phyloP scores from a whole-genome alignment of 176 grass and related monocot genomes.

The Olyra latifolia region DNA sequence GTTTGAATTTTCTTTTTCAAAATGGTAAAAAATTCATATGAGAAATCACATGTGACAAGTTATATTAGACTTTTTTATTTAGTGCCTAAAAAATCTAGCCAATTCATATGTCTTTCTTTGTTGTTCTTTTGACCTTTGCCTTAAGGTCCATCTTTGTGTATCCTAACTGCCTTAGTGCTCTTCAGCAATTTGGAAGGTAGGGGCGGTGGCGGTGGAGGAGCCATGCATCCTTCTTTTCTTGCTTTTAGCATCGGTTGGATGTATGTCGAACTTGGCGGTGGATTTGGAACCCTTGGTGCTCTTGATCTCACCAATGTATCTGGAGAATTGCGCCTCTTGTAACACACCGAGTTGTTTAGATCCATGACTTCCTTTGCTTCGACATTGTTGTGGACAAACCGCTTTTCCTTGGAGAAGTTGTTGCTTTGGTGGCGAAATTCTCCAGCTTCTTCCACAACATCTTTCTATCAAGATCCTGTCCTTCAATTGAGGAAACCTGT shows the following conservation, averaged over 20 bases:
- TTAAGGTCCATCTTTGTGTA: too few relatives aligned
- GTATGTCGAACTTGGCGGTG: conserved; percentile 55
- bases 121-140: too few relatives aligned
- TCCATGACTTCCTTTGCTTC: conserved; percentile 53
- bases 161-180: conserved; percentile 59
- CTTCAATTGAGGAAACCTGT: conserved; percentile 62
- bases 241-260: conserved; percentile 26
- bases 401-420: conserved; percentile 53
- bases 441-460: conserved; percentile 63
- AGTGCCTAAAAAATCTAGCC: too few relatives aligned
- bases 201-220: conserved; percentile 64
- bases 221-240: conserved; percentile 46
- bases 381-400: conserved; percentile 44
- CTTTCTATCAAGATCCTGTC: conserved; percentile 61
- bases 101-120: too few relatives aligned
- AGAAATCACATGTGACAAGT: too few relatives aligned
- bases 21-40: too few relatives aligned
- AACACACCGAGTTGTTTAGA: conserved; percentile 35
- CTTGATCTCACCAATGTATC: conserved; percentile 38
- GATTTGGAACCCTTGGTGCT: conserved; percentile 78
- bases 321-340: conserved; percentile 45
- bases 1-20: too few relatives aligned
- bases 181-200: conserved; percentile 49
- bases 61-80: too few relatives aligned
- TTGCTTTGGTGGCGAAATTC: conserved; percentile 41